A percentile compares a stretch with the other conserved stretches of the same genome.
phyloP scores from a whole-genome alignment of 164 flowering plant genomes.

The Macadamia tetraphylla region DNA sequence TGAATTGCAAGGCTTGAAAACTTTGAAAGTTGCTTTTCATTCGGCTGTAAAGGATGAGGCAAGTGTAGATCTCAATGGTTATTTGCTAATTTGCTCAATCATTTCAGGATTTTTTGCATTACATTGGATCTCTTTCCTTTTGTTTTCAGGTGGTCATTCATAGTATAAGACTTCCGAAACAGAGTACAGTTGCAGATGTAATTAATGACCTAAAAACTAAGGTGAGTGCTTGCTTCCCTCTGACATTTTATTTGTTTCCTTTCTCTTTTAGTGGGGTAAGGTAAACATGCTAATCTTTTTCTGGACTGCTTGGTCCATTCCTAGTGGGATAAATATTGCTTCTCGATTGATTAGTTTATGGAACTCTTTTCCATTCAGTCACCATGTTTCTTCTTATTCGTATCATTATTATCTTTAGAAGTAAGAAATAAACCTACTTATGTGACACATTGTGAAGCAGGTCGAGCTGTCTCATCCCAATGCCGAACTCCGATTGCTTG shows the following conservation, averaged over 20 bases:
- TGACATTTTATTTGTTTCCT: background rate
- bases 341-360: background rate
- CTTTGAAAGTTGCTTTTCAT: slow-evolving; percentile 48
- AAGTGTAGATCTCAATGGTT: slow-evolving; percentile 8
- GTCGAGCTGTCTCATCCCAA: slow-evolving; percentile 55
- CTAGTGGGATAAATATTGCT: background rate
- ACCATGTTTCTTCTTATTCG: no score
- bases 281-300: no score
- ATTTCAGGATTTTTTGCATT: background rate
- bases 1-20: slow-evolving; percentile 55
- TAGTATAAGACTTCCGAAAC: slow-evolving; percentile 49
- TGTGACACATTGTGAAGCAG: slow-evolving; percentile 22
- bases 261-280: background rate
- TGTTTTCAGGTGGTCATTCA: slow-evolving; percentile 41
- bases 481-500: slow-evolving; percentile 60
- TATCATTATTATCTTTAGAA: no score
- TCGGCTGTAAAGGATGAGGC: slow-evolving; percentile 47
- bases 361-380: background rate
- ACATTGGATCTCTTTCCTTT: background rate
- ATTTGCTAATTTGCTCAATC: background rate
- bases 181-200: slow-evolving; percentile 59
- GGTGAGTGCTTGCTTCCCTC: slow-evolving; percentile 19
- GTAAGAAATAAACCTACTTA: background rate
- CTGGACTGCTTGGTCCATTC: background rate
- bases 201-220: slow-evolving; percentile 44